Percentiles rank a stretch among this genome's conserved stretches.
Evolutionary conservation across 75 land plant species (phyloP).

Genomic region (Chamaecyparis obtusa): DNA sequence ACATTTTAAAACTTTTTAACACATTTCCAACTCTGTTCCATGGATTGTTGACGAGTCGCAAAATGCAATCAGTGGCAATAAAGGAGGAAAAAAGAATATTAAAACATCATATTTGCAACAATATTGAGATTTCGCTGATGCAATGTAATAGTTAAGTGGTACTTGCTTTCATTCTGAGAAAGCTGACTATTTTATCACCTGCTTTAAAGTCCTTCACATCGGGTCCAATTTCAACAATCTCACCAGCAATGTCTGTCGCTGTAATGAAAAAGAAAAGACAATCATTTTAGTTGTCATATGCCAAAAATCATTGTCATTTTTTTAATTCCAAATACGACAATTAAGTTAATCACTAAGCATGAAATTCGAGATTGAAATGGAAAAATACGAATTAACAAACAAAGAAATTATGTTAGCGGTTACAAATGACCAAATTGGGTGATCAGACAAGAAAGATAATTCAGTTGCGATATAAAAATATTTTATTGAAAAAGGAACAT

Average conservation of each 20-base stretch:
- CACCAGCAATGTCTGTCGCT: constrained; percentile 35
- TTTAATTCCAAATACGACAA: background rate
- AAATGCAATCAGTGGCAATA: background rate
- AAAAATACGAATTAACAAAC: too few species aligned
- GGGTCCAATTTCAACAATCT: constrained; percentile 27
- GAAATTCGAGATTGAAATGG: background rate
- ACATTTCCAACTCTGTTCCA: background rate
- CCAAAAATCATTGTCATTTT: background rate
- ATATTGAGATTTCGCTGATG: background rate
- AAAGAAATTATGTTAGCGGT: too few species aligned
- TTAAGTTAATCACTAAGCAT: background rate
- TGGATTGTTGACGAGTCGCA: background rate
- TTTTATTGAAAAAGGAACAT: too few species aligned
- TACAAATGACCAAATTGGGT: too few species aligned
- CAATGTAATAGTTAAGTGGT: background rate
- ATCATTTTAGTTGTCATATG: too few species aligned
- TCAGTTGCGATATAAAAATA: too few species aligned
- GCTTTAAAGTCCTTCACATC: constrained; percentile 15
- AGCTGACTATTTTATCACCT: constrained; percentile 30
- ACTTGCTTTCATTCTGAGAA: background rate
- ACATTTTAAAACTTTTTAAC: background rate
- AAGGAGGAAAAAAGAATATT: background rate
- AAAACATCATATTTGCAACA: background rate
- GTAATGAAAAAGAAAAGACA: background rate
- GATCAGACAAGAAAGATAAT: too few species aligned